These are phyloP conservation scores for Mucor saturninus DNA, from an alignment of 371 early-diverging fungal genomes.

Conservation along the genomic window DNA sequence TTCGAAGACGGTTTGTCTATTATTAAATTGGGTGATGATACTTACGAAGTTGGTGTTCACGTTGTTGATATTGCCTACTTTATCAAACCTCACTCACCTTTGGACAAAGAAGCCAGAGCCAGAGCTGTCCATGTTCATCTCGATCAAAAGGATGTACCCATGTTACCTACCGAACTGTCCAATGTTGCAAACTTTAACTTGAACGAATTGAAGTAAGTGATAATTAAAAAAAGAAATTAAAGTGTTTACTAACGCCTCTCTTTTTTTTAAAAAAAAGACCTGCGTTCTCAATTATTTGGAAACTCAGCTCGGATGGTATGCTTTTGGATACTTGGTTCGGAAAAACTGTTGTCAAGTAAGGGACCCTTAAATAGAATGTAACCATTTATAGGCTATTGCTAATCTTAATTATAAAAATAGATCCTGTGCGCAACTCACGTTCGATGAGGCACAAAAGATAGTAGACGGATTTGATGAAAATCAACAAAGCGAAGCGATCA, in stretches of 20 bases:
- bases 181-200: constrained; percentile 40
- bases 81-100: constrained; percentile 81
- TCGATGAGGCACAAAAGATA: constrained; percentile 89
- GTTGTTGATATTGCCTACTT: constrained; percentile 98
- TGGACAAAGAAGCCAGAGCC: constrained; percentile 93
- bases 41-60: constrained; percentile 92
- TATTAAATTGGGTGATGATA: constrained; percentile 69
- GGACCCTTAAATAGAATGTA: not conserved
- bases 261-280: constrained; percentile 47
- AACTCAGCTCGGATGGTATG: constrained; percentile 73
- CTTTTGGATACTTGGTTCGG: constrained; percentile 73
- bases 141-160: constrained; percentile 91
- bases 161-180: constrained; percentile 93
- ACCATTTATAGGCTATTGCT: constrained; percentile 6
- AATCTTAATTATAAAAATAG: constrained; percentile 23
- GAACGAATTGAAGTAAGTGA: constrained; percentile 39
- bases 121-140: constrained; percentile 97
- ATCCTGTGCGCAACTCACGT: constrained; percentile 73
- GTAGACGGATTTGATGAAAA: constrained; percentile 59
- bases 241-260: too few relatives aligned
- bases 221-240: not conserved
- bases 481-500: constrained; percentile 20
- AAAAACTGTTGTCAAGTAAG: constrained; percentile 81
- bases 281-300: constrained; percentile 91
- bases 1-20: constrained; percentile 95